Conservation (phyloP, 2,329 filamentous ascomycete genomes). For the Diplodia scrobiculata region DNA sequence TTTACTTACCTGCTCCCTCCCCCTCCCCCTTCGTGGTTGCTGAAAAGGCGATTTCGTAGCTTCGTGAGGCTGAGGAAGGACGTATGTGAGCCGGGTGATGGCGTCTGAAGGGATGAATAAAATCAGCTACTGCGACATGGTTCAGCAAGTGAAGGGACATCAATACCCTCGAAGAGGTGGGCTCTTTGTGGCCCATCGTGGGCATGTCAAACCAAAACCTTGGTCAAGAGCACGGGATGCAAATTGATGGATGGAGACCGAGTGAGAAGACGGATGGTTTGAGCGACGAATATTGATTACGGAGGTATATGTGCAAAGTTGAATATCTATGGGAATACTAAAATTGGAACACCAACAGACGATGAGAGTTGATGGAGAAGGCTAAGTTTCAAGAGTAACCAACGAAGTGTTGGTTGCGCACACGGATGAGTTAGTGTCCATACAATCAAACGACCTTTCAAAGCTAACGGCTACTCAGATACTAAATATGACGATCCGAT, state of each 20-base stretch:
- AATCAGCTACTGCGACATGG: not conserved
- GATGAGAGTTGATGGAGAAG: no score
- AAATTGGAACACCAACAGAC: not conserved
- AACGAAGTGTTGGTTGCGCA: no score
- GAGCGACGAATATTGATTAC: not conserved
- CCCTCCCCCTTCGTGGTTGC: not conserved
- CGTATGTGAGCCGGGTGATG: not conserved
- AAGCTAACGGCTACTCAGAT: no score
- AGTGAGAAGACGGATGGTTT: not conserved
- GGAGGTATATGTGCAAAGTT: not conserved
- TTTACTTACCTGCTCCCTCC: not conserved
- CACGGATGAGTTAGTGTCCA: no score
- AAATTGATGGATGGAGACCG: not conserved
- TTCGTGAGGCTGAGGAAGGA: not conserved
- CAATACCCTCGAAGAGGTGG: not conserved
- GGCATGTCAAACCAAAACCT: not conserved
- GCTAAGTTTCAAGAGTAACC: no score
- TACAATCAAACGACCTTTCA: no score
- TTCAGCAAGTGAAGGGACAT: not conserved
- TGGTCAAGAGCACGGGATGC: rapidly evolving
- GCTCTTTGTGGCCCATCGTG: not conserved
- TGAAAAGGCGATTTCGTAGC: not conserved
- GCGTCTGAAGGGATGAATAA: not conserved
- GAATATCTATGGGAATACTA: not conserved
- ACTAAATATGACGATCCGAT: no score